Evolutionary conservation across 164 flowering plant genomes (phyloP), one percentile per base, ranked within the genome.

Genomic region (Nymphaea thermarum): DNA sequence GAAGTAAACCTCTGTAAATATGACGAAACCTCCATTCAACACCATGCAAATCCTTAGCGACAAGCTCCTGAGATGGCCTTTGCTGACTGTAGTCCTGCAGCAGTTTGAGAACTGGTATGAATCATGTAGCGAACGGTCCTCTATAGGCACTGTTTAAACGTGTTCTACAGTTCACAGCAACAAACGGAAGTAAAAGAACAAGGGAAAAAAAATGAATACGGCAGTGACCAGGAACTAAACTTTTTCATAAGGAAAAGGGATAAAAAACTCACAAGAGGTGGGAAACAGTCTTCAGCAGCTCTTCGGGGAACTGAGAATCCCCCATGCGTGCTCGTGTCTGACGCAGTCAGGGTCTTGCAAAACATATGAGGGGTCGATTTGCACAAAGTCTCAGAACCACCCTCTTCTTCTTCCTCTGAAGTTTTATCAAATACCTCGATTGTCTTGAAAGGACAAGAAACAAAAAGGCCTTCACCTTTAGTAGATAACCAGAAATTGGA

Each of bases 211-310:
- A 10, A 51, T 51, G 57, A 51, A 8, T 10, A 51, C 57, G 8
- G 5, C 12, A 51, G 14, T 8, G 57, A 51, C 8, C 57, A 51
- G 57, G 14, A 15, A 3, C 3, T 2, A 51, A 51, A 15, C 57
- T 25, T 25, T 25, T 25, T 25, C 36, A 25, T 0, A 25, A 25
- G 36, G 36, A 25, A 51, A 10, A 53, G 59, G 36, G 63, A 65
- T 57, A 64, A 65, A 42, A 64, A 60, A 66, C 77, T 74, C 57
- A 91, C 98, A 76, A 93, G 78, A 68, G 93, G 88, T 62, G 97
- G 93, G 75, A 93, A 93, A 71, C 98, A 93, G 71, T 93, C 98
- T 75, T 93, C 98, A 8, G 98, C 98, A 71, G 98, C 98, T 77
- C 98, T 78, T 42, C 98, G 91, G 62, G 98, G 98, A 71, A 93